A percentile compares a stretch with the other conserved stretches of the same genome.
Conservation (phyloP, 352 stramenopile species). For the Thalassiosira exigua region DNA sequence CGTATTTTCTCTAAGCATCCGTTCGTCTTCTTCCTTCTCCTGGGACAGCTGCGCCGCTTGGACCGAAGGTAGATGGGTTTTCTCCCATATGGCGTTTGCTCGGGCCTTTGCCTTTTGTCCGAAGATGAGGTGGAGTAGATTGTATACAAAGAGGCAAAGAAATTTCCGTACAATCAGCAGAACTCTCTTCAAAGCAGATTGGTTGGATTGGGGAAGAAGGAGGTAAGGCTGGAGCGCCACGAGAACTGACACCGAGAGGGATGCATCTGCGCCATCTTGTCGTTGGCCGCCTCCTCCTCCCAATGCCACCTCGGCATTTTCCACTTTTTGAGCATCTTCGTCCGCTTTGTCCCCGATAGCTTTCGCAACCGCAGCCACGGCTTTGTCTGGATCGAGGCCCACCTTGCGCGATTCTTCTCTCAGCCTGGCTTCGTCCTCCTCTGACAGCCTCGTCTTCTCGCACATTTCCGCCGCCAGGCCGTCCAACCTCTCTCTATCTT, state of each 20-base stretch:
- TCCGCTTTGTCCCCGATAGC: not conserved
- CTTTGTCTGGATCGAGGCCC: constrained; percentile 19
- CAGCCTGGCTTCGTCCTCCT: constrained; percentile 22
- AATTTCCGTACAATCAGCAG: constrained; percentile 10
- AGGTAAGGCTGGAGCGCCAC: constrained; percentile 21
- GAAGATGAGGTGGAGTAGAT: constrained; percentile 1
- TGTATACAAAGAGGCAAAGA: constrained; percentile 8
- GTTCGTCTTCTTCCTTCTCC: constrained; percentile 19
- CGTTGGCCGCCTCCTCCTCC: not conserved
- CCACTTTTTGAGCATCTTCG: not conserved
- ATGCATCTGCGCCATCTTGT: not conserved
- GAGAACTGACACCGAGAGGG: constrained; percentile 19
- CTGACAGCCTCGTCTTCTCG: not conserved
- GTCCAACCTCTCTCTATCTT: constrained; percentile 1
- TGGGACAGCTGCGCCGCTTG: constrained; percentile 13
- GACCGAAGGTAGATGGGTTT: constrained; percentile 21
- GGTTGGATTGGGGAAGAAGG: not conserved
- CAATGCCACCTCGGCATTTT: not conserved
- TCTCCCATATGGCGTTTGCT: constrained; percentile 16
- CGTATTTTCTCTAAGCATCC: constrained; percentile 21
- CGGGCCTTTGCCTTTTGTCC: constrained; percentile 1
- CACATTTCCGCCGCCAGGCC: not conserved
- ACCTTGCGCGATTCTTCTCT: constrained; percentile 20
- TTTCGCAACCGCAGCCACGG: not conserved
- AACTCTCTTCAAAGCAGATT: constrained; percentile 5